Evolutionary conservation across 1,139 yeast species (phyloP).

Genomic region (Geotrichum cucujoidarum): DNA sequence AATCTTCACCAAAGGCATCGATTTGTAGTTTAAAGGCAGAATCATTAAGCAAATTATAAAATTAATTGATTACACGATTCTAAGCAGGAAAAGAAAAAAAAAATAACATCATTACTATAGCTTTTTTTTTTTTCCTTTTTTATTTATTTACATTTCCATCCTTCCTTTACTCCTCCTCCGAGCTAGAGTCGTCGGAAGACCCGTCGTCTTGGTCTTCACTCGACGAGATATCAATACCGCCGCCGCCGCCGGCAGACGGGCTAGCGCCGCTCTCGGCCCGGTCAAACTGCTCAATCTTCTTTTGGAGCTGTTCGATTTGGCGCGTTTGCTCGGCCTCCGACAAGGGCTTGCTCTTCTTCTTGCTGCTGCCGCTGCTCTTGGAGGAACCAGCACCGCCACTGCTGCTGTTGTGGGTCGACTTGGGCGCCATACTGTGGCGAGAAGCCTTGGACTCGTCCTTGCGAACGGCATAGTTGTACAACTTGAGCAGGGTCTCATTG

Average conservation of each 20-base stretch:
- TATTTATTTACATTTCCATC: background rate
- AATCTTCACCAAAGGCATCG: too few relatives aligned
- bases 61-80: too few relatives aligned
- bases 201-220: constrained; percentile 26
- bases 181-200: constrained; percentile 22
- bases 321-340: constrained; percentile 67
- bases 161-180: constrained; percentile 23
- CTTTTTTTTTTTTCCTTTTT: background rate
- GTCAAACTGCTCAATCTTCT: constrained; percentile 75
- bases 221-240: constrained; percentile 25
- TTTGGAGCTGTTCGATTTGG: constrained; percentile 78
- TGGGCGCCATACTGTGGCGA: constrained; percentile 4
- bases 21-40: too few relatives aligned
- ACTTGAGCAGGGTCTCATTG: constrained; percentile 72
- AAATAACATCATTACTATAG: background rate
- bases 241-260: constrained; percentile 13
- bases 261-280: constrained; percentile 31
- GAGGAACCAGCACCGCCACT: constrained; percentile 51
- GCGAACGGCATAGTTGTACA: constrained; percentile 74
- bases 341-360: constrained; percentile 49
- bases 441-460: constrained; percentile 40
- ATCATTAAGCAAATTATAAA: too few relatives aligned
- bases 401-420: constrained; percentile 28
- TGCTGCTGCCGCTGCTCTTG: constrained; percentile 25
- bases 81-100: background rate